Percentiles rank a stretch among this genome's conserved stretches.
Evolutionary conservation across 2,329 filamentous ascomycete species (phyloP).

Genomic region (Fusarium acutatum): DNA sequence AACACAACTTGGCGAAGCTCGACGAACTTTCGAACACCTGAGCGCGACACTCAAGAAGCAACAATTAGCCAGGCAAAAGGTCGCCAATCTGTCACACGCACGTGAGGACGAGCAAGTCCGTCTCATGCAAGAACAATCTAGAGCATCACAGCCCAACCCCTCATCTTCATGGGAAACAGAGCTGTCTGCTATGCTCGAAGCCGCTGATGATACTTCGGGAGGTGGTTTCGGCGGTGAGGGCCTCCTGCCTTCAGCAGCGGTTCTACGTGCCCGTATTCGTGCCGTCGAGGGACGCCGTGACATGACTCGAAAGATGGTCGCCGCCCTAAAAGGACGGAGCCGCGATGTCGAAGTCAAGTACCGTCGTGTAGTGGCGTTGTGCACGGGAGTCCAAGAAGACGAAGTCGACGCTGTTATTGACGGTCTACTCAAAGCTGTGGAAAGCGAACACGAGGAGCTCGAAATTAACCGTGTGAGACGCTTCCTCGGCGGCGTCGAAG

Average conservation of each 20-base stretch:
- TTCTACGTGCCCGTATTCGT: conserved; percentile 73
- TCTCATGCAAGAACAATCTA: conserved; percentile 53
- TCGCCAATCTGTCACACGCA: conserved; percentile 79
- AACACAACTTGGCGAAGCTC: conserved; percentile 78
- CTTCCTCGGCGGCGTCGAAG: conserved; percentile 82
- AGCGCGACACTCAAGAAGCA: conserved; percentile 71
- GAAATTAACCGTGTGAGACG: conserved; percentile 81
- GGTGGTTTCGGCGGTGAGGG: conserved; percentile 50
- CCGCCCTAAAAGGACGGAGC: conserved; percentile 78
- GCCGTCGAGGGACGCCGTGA: conserved; percentile 76
- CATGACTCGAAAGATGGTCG: conserved; percentile 72
- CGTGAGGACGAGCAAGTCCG: conserved; percentile 73
- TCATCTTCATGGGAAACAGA: conserved; percentile 64
- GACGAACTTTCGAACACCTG: conserved; percentile 75
- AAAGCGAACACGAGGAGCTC: conserved; percentile 81
- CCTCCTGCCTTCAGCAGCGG: conserved; percentile 65
- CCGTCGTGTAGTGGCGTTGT: conserved; percentile 85
- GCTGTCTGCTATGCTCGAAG: conserved; percentile 57
- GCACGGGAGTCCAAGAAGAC: conserved; percentile 79
- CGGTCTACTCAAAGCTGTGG: conserved; percentile 83
- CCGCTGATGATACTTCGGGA: conserved; percentile 49
- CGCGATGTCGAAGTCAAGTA: conserved; percentile 89
- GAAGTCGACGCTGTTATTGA: conserved; percentile 85
- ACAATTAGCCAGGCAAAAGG: conserved; percentile 74
- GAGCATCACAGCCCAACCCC: conserved; percentile 54